These are phyloP conservation scores for Stagonosporopsis cucurbitacearum DNA, from an alignment of 2,329 filamentous ascomycete genomes.

Conservation along the genomic window DNA sequence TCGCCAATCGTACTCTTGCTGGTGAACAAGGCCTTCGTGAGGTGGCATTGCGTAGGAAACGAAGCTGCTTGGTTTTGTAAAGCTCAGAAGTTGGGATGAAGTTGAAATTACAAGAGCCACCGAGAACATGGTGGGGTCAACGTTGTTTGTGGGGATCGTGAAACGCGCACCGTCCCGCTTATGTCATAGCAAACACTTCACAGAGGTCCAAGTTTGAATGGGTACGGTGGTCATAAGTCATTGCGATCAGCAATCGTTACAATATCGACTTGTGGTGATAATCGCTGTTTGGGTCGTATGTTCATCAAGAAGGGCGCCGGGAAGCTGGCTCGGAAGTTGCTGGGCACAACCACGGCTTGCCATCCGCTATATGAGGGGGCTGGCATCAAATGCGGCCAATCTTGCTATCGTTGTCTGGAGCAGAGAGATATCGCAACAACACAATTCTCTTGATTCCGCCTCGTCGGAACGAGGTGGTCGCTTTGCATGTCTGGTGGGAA, in stretches of 20 bases:
- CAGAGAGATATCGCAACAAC: too few species aligned
- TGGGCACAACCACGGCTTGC: too few species aligned
- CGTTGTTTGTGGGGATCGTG: background rate
- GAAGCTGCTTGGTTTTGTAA: background rate
- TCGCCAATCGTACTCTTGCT: constrained; percentile 69
- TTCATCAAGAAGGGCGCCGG: too few species aligned
- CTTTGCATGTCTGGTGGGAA: background rate
- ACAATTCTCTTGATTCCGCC: too few species aligned
- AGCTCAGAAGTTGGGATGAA: background rate
- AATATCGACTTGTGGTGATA: background rate
- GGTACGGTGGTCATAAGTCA: too few species aligned
- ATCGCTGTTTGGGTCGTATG: background rate
- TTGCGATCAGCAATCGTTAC: background rate
- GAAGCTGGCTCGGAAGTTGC: too few species aligned
- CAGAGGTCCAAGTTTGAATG: background rate
- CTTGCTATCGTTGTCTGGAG: too few species aligned
- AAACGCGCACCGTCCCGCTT: constrained; percentile 5
- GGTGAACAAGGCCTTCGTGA: constrained; percentile 66
- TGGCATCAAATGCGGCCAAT: too few species aligned
- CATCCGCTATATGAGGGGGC: too few species aligned
- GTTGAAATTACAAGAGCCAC: background rate
- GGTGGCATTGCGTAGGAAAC: constrained; percentile 61
- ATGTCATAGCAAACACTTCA: constrained; percentile 4
- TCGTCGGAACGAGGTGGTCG: background rate
- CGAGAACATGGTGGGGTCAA: background rate